These are phyloP conservation scores for Urtica urens DNA, from an alignment of 306 rosid genomes.

Conservation along the genomic window DNA sequence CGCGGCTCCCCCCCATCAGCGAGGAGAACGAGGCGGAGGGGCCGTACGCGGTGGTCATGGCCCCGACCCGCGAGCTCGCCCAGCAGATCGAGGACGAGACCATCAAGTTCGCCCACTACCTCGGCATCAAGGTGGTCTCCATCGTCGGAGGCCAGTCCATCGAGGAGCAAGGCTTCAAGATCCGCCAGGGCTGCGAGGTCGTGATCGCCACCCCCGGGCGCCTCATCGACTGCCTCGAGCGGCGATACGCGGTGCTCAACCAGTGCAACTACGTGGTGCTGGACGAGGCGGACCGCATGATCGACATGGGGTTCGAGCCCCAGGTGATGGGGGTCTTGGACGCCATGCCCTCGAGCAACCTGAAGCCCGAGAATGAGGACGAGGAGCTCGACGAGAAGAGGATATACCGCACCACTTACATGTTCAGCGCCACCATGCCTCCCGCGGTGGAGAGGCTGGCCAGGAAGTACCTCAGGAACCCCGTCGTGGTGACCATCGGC, in stretches of 20 bases:
- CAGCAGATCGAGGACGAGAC: conserved; percentile 95
- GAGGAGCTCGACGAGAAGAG: conserved; percentile 84
- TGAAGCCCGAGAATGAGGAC: conserved; percentile 81
- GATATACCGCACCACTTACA: conserved; percentile 81
- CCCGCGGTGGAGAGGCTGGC: conserved; percentile 86
- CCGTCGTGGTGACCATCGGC: conserved; percentile 85
- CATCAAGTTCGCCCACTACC: conserved; percentile 60
- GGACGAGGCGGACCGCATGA: conserved; percentile 96
- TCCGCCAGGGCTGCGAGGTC: conserved; percentile 81
- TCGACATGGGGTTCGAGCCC: conserved; percentile 91
- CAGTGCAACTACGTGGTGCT: conserved; percentile 95
- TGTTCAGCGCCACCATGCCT: conserved; percentile 96
- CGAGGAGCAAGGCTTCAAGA: conserved; percentile 86
- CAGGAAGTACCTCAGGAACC: conserved; percentile 73
- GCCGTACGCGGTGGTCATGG: conserved; percentile 92
- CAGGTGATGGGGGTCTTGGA: conserved; percentile 84
- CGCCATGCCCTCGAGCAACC: conserved; percentile 93
- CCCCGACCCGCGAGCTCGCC: conserved; percentile 90
- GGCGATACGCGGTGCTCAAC: conserved; percentile 74
- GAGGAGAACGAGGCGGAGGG: conserved; percentile 94
- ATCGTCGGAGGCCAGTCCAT: conserved; percentile 93
- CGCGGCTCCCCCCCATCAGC: conserved; percentile 70
- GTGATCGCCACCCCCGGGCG: conserved; percentile 95
- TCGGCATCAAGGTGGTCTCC: conserved; percentile 79
- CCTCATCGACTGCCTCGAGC: conserved; percentile 73